Evolutionary conservation across 306 rosid species (phyloP), one percentile per base, ranked within the genome.

Genomic region (Lathyrus oleraceus): DNA sequence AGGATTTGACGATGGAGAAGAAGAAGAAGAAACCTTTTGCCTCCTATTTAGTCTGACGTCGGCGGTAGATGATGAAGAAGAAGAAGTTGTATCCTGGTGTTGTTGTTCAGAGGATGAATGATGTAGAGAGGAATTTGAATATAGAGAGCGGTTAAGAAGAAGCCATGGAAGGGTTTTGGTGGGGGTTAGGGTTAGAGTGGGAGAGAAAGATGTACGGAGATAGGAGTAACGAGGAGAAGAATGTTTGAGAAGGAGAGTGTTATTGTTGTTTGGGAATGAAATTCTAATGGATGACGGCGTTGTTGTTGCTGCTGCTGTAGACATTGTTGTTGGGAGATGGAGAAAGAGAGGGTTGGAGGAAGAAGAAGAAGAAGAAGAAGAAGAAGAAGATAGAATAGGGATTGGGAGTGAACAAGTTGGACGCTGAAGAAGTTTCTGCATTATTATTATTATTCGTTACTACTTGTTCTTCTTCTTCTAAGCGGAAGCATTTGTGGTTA

Each of bases 1-100:
- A 44, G 98, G 96, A 75, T 80, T 87, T n/a, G 54, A 47, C 0
- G 71, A 47, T n/a, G 85, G 81, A 4, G 84, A 59, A 13, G 82
- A 52, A 38, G 86, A 78, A 8, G 79, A 67, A 23, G 82, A 64
- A 54, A 80, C 43, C 72, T 80, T 85, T 53, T 81, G 92, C 72
- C 91, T 77, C 78, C 97, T 81, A 78, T 53, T 81, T 25, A 84
- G 54, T 65, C 67, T 72, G 27, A 60, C 39, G 59, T 59, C 39
- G 0, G 39, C 74, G 30, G 32, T 7, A 14, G 70, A n/a, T 1
- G 70, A 25, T 0, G 70, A 25, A 23, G 42, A 76, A 1, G 86
- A 72, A 36, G 75, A 73, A 27, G 79, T 44, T 13, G 49, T 44
- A 12, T 0, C 28, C 28, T 3, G 28, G 28, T 25, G 4, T 3